These are phyloP conservation scores for Rhodotorula babjevae DNA, from an alignment of 768 basidiomycete genomes.

Conservation along the genomic window DNA sequence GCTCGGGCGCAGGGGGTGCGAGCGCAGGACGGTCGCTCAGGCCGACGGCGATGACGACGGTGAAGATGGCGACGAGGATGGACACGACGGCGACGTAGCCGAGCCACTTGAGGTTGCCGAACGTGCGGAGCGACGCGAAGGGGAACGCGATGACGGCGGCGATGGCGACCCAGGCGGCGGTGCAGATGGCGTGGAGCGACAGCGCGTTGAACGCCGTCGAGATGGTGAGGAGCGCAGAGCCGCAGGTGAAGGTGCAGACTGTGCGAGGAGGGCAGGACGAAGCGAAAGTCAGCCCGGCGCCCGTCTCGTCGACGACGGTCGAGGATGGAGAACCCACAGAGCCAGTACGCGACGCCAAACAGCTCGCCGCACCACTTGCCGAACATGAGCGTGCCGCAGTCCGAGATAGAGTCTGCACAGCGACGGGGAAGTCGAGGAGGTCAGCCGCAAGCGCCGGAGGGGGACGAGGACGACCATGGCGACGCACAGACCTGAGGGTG, in stretches of 20 bases:
- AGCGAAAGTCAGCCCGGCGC: too few species aligned
- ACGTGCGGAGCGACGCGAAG: constrained; percentile 43
- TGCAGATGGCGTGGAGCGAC: constrained; percentile 47
- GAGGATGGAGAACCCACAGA: not conserved
- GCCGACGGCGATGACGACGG: constrained; percentile 41
- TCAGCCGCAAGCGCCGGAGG: too few species aligned
- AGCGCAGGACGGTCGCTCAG: constrained; percentile 39
- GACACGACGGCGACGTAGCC: constrained; percentile 41
- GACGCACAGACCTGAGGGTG: too few species aligned
- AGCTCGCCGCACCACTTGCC: constrained; percentile 17
- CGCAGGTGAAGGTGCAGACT: constrained; percentile 40
- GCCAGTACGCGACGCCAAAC: constrained; percentile 27
- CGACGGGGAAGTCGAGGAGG: not conserved
- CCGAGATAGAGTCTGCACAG: constrained; percentile 21
- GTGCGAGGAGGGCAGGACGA: not conserved
- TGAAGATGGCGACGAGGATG: constrained; percentile 36
- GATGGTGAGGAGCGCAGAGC: constrained; percentile 45
- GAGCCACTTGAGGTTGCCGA: constrained; percentile 45
- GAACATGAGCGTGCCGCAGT: constrained; percentile 21
- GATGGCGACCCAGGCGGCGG: constrained; percentile 47
- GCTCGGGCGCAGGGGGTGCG: constrained; percentile 38
- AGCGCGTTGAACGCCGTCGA: constrained; percentile 48
- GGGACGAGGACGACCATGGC: too few species aligned
- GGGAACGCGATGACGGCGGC: constrained; percentile 41
- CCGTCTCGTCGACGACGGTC: not conserved